Percentiles rank a stretch among this genome's conserved stretches.
phyloP scores from a whole-genome alignment of 345 rosid genomes.

The Eucalyptus viminalis region DNA sequence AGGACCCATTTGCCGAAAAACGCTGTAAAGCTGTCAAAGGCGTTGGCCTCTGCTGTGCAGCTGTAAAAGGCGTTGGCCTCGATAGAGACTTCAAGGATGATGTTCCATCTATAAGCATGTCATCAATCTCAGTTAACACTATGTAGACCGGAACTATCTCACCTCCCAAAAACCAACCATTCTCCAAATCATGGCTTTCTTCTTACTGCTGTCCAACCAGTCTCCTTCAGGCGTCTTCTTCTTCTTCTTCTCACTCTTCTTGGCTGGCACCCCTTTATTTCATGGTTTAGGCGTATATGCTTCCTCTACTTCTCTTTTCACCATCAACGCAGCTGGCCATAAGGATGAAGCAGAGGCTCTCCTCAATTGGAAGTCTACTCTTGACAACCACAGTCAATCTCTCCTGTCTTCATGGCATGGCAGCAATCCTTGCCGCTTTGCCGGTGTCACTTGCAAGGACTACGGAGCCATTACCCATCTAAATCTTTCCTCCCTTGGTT shows the following conservation, averaged over 20 bases:
- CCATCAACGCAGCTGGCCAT: neutral
- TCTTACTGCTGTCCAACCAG: neutral
- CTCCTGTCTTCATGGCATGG: neutral
- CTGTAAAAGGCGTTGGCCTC: neutral
- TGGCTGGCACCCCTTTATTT: neutral
- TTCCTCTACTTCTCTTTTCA: neutral
- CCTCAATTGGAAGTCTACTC: neutral
- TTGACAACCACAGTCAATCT: neutral
- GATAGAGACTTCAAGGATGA: neutral
- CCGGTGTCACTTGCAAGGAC: neutral
- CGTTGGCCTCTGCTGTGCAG: neutral
- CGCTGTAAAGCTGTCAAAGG: neutral
- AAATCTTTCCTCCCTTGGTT: neutral
- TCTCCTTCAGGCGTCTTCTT: neutral
- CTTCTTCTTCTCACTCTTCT: neutral
- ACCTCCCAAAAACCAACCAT: neutral
- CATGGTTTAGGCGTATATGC: rapidly evolving
- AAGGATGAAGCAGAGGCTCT: neutral
- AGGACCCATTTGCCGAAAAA: neutral
- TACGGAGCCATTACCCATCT: rapidly evolving
- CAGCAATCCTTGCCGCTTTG: neutral
- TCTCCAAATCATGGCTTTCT: neutral
- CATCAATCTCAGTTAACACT: rapidly evolving
- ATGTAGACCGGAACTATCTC: neutral
- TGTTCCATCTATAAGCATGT: neutral